Conservation (phyloP, 176 grass and related monocot genomes). For the Dendrocalamus sinicus region DNA sequence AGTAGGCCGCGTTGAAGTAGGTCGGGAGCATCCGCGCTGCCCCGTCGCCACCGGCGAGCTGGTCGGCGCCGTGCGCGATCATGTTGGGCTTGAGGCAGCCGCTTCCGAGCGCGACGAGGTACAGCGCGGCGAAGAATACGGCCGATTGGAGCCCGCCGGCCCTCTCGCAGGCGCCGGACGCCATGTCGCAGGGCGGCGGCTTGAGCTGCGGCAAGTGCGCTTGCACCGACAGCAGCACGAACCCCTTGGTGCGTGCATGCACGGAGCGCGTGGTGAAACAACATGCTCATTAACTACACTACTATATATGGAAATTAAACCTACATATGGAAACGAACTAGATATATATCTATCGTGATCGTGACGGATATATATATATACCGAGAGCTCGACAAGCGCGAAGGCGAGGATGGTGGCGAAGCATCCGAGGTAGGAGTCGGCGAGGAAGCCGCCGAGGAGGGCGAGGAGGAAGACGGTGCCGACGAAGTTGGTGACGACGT, state of each 20-base stretch:
- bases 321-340: no score
- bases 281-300: neutral
- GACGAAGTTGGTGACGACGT: constrained; percentile 66
- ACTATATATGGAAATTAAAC: no score
- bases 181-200: constrained; percentile 61
- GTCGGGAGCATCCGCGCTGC: constrained; percentile 42
- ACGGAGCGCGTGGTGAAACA: neutral
- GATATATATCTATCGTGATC: no score
- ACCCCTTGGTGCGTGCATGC: neutral
- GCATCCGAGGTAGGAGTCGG: constrained; percentile 66
- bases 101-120: constrained; percentile 61
- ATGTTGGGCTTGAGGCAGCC: constrained; percentile 72
- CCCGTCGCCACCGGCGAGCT: constrained; percentile 19
- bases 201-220: constrained; percentile 46
- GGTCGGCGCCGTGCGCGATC: constrained; percentile 60
- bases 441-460: constrained; percentile 60
- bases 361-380: neutral
- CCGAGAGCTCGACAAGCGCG: constrained; percentile 57
- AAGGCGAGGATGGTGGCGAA: constrained; percentile 57
- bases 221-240: constrained; percentile 60
- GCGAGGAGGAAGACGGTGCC: constrained; percentile 66
- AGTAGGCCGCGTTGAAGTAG: constrained; percentile 67
- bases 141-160: constrained; percentile 43
- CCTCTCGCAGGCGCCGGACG: constrained; percentile 43
- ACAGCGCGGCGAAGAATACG: constrained; percentile 63